Conservation (phyloP, 2,329 filamentous ascomycete genomes). For the Colletotrichum coccodes region DNA sequence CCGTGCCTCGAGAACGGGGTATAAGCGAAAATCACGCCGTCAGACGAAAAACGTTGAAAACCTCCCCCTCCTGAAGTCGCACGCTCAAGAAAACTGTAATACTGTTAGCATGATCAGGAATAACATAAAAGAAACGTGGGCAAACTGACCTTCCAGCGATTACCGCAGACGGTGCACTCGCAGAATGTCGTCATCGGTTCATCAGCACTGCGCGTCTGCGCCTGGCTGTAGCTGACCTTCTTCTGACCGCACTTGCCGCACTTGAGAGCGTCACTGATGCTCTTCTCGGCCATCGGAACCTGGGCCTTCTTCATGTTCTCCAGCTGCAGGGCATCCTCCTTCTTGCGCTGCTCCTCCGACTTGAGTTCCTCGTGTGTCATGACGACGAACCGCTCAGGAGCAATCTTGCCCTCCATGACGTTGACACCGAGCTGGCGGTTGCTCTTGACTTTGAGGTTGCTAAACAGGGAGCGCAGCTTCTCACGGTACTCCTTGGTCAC, state of each 20-base stretch:
- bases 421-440: constrained; percentile 81
- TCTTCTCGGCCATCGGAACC: constrained; percentile 91
- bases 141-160: constrained; percentile 75
- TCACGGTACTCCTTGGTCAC: constrained; percentile 81
- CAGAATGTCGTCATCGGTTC: constrained; percentile 88
- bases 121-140: constrained; percentile 35
- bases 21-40: constrained; percentile 31
- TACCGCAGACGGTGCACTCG: constrained; percentile 75
- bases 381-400: constrained; percentile 77
- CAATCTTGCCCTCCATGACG: constrained; percentile 80
- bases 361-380: constrained; percentile 95
- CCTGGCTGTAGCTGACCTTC: constrained; percentile 95
- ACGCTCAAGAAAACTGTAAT: constrained; percentile 31
- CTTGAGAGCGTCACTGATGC: constrained; percentile 86
- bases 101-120: not conserved
- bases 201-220: constrained; percentile 94
- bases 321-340: constrained; percentile 80
- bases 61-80: not conserved
- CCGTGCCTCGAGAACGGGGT: constrained; percentile 30
- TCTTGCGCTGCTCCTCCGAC: constrained; percentile 81
- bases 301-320: constrained; percentile 99
- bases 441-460: constrained; percentile 93
- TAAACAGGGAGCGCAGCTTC: constrained; percentile 92
- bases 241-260: constrained; percentile 94
- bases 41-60: constrained; percentile 13